Percentiles rank a stretch among this genome's conserved stretches.
Evolutionary conservation across 495 filamentous ascomycete genomes (phyloP).

Genomic region (Penicillium soppii): DNA sequence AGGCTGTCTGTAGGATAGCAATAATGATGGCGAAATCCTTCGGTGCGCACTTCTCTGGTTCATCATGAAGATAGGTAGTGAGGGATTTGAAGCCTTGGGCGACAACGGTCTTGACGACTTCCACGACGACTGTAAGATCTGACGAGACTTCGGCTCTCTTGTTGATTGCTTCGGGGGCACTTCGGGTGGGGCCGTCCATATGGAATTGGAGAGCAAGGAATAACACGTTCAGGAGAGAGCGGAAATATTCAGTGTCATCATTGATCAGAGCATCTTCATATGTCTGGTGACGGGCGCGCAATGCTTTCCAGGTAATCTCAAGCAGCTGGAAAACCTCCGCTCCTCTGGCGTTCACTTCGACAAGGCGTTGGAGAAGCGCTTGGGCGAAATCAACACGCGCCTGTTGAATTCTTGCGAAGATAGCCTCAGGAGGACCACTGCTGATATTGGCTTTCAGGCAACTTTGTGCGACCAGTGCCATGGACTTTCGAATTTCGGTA

Average conservation of each 20-base stretch:
- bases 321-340: slow-evolving; percentile 64
- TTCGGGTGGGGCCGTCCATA: slow-evolving; percentile 25
- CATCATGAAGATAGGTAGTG: slow-evolving; percentile 68
- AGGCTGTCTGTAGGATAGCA: slow-evolving; percentile 79
- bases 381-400: slow-evolving; percentile 73
- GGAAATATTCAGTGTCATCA: slow-evolving; percentile 71
- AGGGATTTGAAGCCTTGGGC: slow-evolving; percentile 77
- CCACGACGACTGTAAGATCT: slow-evolving; percentile 57
- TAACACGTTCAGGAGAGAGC: slow-evolving; percentile 78
- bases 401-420: slow-evolving; percentile 71
- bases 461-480: slow-evolving; percentile 64
- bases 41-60: slow-evolving; percentile 52
- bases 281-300: slow-evolving; percentile 60
- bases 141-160: slow-evolving; percentile 42
- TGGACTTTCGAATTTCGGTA: slow-evolving; percentile 62
- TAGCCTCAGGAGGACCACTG: slow-evolving; percentile 62
- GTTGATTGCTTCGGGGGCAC: slow-evolving; percentile 33
- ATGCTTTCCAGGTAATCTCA: slow-evolving; percentile 61
- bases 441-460: slow-evolving; percentile 71
- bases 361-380: slow-evolving; percentile 72
- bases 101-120: slow-evolving; percentile 75
- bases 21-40: slow-evolving; percentile 84
- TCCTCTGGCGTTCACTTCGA: slow-evolving; percentile 58
- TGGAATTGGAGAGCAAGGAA: slow-evolving; percentile 77
- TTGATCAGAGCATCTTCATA: slow-evolving; percentile 61